These are phyloP conservation scores for Phlebiopsis flavidoalba DNA, from an alignment of 768 basidiomycete genomes.

Conservation along the genomic window DNA sequence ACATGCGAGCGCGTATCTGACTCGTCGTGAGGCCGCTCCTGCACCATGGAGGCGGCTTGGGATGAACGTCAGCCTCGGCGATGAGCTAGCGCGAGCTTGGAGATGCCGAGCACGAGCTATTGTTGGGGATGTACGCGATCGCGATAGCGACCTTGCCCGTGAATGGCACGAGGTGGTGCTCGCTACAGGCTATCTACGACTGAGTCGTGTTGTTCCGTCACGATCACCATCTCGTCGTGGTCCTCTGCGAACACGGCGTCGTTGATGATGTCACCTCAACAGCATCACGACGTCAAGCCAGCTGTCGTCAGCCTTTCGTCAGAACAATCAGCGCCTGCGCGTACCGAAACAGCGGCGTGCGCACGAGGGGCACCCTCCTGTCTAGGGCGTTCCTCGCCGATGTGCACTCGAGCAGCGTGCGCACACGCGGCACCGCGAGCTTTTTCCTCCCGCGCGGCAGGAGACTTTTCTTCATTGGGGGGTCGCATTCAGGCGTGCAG, in stretches of 20 bases:
- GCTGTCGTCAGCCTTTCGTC: slow-evolving; percentile 97
- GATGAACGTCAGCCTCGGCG: slow-evolving; percentile 97
- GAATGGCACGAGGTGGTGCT: slow-evolving; percentile 98
- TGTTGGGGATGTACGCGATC: slow-evolving; percentile 97
- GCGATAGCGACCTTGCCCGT: slow-evolving; percentile 97
- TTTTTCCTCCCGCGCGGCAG: slow-evolving; percentile 67
- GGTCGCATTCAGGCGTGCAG: slow-evolving; percentile 78
- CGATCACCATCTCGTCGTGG: slow-evolving; percentile 99
- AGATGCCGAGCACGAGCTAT: slow-evolving; percentile 89
- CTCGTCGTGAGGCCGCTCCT: slow-evolving; percentile 95
- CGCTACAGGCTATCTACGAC: slow-evolving; percentile 96
- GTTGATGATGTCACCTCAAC: slow-evolving; percentile 99
- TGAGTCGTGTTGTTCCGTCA: slow-evolving; percentile 92
- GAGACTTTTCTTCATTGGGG: slow-evolving; percentile 69
- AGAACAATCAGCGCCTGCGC: slow-evolving; percentile 98
- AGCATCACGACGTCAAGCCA: no score
- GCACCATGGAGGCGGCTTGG: slow-evolving; percentile 91
- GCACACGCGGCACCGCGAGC: slow-evolving; percentile 79
- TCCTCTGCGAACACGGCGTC: slow-evolving; percentile 98
- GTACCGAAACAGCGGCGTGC: slow-evolving; percentile 93
- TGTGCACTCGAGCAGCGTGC: slow-evolving; percentile 92
- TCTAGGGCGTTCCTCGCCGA: slow-evolving; percentile 98
- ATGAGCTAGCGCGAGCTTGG: slow-evolving; percentile 96
- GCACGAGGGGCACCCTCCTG: slow-evolving; percentile 87
- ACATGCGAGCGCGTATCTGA: slow-evolving; percentile 98